phyloP scores from a whole-genome alignment of 2,329 filamentous ascomycete species.

The Colletotrichum acutatum region DNA sequence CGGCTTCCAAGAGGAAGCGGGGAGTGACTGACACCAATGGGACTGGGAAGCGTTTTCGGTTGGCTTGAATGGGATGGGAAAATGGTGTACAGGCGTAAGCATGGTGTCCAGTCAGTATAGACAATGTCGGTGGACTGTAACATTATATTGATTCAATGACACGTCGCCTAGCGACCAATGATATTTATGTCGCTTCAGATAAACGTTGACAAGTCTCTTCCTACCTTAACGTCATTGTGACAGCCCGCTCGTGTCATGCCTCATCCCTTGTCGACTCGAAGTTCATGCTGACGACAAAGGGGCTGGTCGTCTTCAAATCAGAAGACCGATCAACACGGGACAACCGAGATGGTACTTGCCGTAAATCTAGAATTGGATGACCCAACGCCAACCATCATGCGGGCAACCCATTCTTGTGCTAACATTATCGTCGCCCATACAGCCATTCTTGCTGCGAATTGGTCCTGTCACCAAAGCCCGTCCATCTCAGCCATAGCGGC shows the following conservation, averaged over 20 bases:
- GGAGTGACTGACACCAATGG: slow-evolving; percentile 4
- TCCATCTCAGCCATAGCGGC: slow-evolving; percentile 76
- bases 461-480: slow-evolving; percentile 55
- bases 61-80: slow-evolving; percentile 22
- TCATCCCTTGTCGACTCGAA: no score
- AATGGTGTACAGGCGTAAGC: slow-evolving; percentile 15
- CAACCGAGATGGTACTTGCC: no score
- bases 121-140: slow-evolving; percentile 11
- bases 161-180: slow-evolving; percentile 10
- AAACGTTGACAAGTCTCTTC: background rate
- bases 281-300: no score
- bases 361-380: no score
- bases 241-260: no score
- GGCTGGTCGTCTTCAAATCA: no score
- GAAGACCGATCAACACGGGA: no score
- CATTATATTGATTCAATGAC: slow-evolving; percentile 2
- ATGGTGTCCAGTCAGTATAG: background rate
- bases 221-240: background rate
- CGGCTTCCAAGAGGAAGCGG: slow-evolving; percentile 27
- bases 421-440: background rate
- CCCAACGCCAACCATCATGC: background rate
- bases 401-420: background rate
- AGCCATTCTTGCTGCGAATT: background rate
- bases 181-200: background rate
- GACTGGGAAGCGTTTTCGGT: slow-evolving; percentile 29